A percentile compares a stretch with the other conserved stretches of the same genome.
Conservation (phyloP, 2,329 filamentous ascomycete genomes). For the Fusarium torulosum region DNA sequence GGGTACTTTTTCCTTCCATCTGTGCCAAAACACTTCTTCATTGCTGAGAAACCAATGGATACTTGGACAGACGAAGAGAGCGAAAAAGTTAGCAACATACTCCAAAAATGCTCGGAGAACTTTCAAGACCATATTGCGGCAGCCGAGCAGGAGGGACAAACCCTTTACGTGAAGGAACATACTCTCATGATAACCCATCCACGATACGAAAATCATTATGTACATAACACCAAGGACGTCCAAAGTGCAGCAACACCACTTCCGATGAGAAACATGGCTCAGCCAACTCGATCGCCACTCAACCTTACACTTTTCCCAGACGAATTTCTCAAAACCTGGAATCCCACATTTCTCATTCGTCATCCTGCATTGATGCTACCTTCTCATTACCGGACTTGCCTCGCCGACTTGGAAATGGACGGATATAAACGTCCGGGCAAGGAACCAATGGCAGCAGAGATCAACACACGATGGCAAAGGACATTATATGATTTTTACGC, state of each 20-base stretch:
- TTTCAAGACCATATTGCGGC: conserved; percentile 29
- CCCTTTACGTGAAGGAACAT: conserved; percentile 37
- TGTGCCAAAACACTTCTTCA: conserved; percentile 1
- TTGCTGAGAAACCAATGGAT: conserved; percentile 20
- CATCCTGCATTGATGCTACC: conserved; percentile 33
- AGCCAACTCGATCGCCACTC: conserved; percentile 27
- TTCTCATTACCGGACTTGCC: conserved; percentile 34
- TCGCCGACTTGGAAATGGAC: not conserved
- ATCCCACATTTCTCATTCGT: conserved; percentile 40
- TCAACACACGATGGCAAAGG: conserved; percentile 32
- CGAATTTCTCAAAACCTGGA: conserved; percentile 42
- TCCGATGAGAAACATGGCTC: not conserved
- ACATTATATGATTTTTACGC: conserved; percentile 35
- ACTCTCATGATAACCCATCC: conserved; percentile 25
- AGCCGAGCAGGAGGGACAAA: conserved; percentile 28
- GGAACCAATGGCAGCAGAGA: conserved; percentile 15
- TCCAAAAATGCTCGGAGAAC: conserved; percentile 23
- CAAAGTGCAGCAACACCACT: conserved; percentile 14
- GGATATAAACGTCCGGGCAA: conserved; percentile 3
- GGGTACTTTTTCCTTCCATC: conserved; percentile 39
- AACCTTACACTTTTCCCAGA: conserved; percentile 39
- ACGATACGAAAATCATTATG: conserved; percentile 8
- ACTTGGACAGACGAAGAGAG: conserved; percentile 34
- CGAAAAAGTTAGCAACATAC: not conserved
- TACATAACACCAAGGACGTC: not conserved